Evolutionary conservation across 192 early-diverging fungal species (phyloP).

Genomic region (Bifiguratus adelaidae): DNA sequence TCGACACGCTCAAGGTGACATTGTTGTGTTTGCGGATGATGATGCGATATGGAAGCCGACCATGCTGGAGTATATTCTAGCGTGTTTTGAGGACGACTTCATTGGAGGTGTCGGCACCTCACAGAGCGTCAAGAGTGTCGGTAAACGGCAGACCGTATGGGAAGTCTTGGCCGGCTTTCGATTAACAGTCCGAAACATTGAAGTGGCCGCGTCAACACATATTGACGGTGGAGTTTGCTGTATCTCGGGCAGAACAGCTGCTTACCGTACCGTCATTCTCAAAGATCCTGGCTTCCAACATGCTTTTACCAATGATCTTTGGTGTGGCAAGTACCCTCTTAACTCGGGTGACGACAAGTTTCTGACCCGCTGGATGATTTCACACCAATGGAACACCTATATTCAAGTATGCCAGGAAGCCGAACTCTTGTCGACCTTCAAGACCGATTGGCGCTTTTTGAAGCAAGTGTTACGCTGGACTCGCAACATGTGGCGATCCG

Average conservation of each 20-base stretch:
- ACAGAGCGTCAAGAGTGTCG: slow-evolving; percentile 47
- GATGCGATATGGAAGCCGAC: slow-evolving; percentile 60
- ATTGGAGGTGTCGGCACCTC: slow-evolving; percentile 64
- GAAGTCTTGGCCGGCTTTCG: slow-evolving; percentile 62
- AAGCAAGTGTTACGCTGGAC: slow-evolving; percentile 67
- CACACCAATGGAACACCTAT: slow-evolving; percentile 56
- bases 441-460: slow-evolving; percentile 65
- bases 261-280: slow-evolving; percentile 56
- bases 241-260: slow-evolving; percentile 60
- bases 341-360: slow-evolving; percentile 71
- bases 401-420: slow-evolving; percentile 57
- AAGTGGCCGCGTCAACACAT: slow-evolving; percentile 61
- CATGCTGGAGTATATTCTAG: slow-evolving; percentile 50
- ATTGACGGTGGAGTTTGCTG: slow-evolving; percentile 69
- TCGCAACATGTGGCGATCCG: slow-evolving; percentile 63
- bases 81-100: slow-evolving; percentile 58
- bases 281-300: slow-evolving; percentile 64
- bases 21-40: slow-evolving; percentile 61
- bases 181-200: slow-evolving; percentile 60
- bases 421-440: slow-evolving; percentile 59
- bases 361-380: slow-evolving; percentile 63
- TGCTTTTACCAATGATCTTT: slow-evolving; percentile 59
- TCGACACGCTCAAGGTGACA: slow-evolving; percentile 47
- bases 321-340: slow-evolving; percentile 60
- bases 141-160: slow-evolving; percentile 53